Evolutionary conservation across 1,284 basidiomycete species (phyloP).

Genomic region (Fomes fomentarius): DNA sequence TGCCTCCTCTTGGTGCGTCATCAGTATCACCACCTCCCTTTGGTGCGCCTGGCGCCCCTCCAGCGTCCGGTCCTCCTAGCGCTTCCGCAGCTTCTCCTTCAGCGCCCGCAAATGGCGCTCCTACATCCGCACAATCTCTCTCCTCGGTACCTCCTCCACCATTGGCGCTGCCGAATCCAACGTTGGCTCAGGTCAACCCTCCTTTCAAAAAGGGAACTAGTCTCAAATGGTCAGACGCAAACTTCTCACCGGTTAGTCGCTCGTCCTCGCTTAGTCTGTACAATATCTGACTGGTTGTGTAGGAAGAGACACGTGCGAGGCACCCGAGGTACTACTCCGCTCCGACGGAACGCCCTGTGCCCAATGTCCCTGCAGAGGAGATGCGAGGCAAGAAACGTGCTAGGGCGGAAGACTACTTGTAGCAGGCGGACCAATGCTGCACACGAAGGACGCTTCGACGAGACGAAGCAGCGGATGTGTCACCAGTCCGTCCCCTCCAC

Average conservation of each 20-base stretch:
- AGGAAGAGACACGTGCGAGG: constrained; percentile 85
- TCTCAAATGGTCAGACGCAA: constrained; percentile 77
- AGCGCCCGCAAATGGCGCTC: constrained; percentile 5
- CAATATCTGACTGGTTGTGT: constrained; percentile 4
- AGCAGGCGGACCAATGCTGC: constrained; percentile 13
- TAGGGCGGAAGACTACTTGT: constrained; percentile 79
- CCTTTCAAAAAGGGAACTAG: constrained; percentile 77
- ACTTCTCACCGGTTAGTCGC: constrained; percentile 70
- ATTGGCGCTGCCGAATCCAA: constrained; percentile 59
- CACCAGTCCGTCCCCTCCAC: constrained; percentile 42
- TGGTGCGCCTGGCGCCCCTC: constrained; percentile 7
- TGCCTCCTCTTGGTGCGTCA: constrained; percentile 25
- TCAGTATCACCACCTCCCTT: constrained; percentile 24
- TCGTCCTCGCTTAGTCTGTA: neutral
- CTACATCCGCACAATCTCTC: constrained; percentile 11
- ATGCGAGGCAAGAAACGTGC: constrained; percentile 77
- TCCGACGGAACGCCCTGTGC: constrained; percentile 34
- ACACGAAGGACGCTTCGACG: constrained; percentile 5
- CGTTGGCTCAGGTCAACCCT: constrained; percentile 65
- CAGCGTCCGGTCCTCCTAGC: constrained; percentile 2
- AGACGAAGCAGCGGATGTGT: constrained; percentile 24
- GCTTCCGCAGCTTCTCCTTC: constrained; percentile 8
- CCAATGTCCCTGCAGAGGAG: constrained; percentile 48
- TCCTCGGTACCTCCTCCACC: constrained; percentile 22
- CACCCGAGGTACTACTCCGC: constrained; percentile 72